Percentiles rank a stretch among this genome's conserved stretches.
These are phyloP conservation scores for Cystobasidium ongulense DNA, from an alignment of 768 basidiomycete species.

Conservation along the genomic window DNA sequence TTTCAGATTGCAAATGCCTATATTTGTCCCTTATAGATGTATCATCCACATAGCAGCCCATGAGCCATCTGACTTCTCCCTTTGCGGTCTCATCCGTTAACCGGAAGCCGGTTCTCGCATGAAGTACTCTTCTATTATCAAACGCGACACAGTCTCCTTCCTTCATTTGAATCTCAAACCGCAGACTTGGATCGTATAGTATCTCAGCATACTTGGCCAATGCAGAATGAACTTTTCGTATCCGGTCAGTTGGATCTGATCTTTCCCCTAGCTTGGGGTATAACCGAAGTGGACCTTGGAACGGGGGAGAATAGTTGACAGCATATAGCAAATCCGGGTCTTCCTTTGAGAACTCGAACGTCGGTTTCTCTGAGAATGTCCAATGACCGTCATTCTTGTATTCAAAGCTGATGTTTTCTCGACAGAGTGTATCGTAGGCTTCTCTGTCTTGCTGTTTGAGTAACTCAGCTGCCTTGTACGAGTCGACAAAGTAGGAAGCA, in stretches of 20 bases:
- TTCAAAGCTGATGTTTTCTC: conserved; percentile 69
- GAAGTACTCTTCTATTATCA: conserved; percentile 81
- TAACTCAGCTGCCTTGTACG: conserved; percentile 56
- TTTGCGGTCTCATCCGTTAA: not conserved
- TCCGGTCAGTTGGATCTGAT: conserved; percentile 15
- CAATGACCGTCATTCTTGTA: conserved; percentile 87
- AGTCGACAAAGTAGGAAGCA: conserved; percentile 76
- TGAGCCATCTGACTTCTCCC: conserved; percentile 16
- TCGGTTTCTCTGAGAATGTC: conserved; percentile 62
- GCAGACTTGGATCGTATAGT: conserved; percentile 53
- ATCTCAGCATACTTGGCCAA: conserved; percentile 56
- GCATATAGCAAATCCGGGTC: conserved; percentile 49
- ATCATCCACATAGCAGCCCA: conserved; percentile 27
- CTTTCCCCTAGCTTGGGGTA: conserved; percentile 45
- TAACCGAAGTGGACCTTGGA: conserved; percentile 72
- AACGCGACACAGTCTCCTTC: conserved; percentile 85
- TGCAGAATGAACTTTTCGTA: conserved; percentile 45
- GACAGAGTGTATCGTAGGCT: conserved; percentile 56
- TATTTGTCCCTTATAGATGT: not conserved
- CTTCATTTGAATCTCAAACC: conserved; percentile 58
- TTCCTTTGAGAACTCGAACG: conserved; percentile 55
- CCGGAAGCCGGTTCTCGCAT: conserved; percentile 70
- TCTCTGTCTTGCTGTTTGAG: conserved; percentile 52
- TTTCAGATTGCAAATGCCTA: not conserved
- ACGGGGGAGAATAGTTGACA: conserved; percentile 89